Percentiles rank a stretch among this genome's conserved stretches.
Conservation (phyloP, 202 grass and related monocot species). For the Carex sylvatica region DNA sequence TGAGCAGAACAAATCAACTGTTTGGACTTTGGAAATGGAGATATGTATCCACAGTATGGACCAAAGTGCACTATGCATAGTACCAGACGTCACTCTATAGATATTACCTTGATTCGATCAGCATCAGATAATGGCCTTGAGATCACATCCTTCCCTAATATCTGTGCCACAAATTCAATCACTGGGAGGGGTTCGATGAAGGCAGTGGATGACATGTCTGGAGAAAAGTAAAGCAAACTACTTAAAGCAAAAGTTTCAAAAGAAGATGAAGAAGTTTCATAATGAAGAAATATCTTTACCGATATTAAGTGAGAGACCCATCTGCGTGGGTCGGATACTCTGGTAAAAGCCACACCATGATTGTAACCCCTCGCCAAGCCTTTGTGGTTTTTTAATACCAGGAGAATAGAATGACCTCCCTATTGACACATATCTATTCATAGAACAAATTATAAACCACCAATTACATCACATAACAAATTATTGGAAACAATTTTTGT, state of each 20-base stretch:
- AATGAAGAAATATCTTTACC: slow-evolving; percentile 46
- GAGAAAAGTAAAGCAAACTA: slow-evolving; percentile 30
- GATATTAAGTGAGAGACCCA: slow-evolving; percentile 97
- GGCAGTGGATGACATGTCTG: slow-evolving; percentile 96
- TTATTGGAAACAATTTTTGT: not conserved
- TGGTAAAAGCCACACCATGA: slow-evolving; percentile 99
- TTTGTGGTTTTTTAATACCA: slow-evolving; percentile 88
- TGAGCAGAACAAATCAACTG: too few species aligned
- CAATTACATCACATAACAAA: slow-evolving; percentile 21
- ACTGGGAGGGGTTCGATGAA: slow-evolving; percentile 99
- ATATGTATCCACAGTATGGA: too few species aligned
- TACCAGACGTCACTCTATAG: too few species aligned
- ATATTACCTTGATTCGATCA: slow-evolving; percentile 89
- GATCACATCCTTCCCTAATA: slow-evolving; percentile 90
- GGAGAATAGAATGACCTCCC: slow-evolving; percentile 99
- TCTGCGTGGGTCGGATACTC: slow-evolving; percentile 96
- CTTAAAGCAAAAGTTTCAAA: slow-evolving; percentile 18
- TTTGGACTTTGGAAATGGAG: too few species aligned
- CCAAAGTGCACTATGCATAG: too few species aligned
- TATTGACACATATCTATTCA: slow-evolving; percentile 65
- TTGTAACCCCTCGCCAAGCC: slow-evolving; percentile 90
- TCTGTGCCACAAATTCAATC: slow-evolving; percentile 95
- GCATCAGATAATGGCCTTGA: slow-evolving; percentile 95
- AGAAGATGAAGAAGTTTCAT: slow-evolving; percentile 34
- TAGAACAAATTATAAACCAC: not conserved